Percentiles rank a stretch among this genome's conserved stretches.
phyloP scores from a whole-genome alignment of 2,329 filamentous ascomycete genomes.

The Ceratocystis variospora region DNA sequence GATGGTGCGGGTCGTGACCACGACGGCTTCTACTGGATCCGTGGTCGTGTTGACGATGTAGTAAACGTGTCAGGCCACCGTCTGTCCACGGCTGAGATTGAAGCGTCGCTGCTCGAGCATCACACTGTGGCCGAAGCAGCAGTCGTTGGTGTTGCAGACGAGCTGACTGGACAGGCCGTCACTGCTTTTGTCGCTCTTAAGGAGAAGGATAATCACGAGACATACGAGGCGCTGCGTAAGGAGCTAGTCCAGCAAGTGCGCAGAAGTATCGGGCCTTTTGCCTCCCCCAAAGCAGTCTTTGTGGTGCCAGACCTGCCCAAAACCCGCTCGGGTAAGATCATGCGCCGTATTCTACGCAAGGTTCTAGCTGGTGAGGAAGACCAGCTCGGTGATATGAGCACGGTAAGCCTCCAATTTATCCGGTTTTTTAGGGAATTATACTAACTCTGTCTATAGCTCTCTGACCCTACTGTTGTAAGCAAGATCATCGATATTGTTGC shows the following conservation, averaged over 20 bases:
- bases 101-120: conserved; percentile 91
- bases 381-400: conserved; percentile 83
- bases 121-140: conserved; percentile 81
- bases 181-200: conserved; percentile 94
- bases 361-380: conserved; percentile 95
- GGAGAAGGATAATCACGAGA: conserved; percentile 65
- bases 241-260: conserved; percentile 89
- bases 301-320: conserved; percentile 90
- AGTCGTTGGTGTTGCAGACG: conserved; percentile 83
- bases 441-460: conserved; percentile 43
- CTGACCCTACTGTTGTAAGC: conserved; percentile 75
- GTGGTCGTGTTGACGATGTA: conserved; percentile 93
- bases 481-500: conserved; percentile 80
- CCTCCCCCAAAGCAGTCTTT: conserved; percentile 84
- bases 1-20: conserved; percentile 93
- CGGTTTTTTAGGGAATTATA: conserved; percentile 41
- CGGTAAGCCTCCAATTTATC: conserved; percentile 76
- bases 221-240: conserved; percentile 65
- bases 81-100: conserved; percentile 93
- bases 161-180: conserved; percentile 91
- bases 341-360: conserved; percentile 93
- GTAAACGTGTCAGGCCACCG: conserved; percentile 96
- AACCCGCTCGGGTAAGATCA: conserved; percentile 97
- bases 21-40: conserved; percentile 99
- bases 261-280: conserved; percentile 95